These are phyloP conservation scores for Posidonia australis DNA, from an alignment of 106 monocot species.

Conservation along the genomic window DNA sequence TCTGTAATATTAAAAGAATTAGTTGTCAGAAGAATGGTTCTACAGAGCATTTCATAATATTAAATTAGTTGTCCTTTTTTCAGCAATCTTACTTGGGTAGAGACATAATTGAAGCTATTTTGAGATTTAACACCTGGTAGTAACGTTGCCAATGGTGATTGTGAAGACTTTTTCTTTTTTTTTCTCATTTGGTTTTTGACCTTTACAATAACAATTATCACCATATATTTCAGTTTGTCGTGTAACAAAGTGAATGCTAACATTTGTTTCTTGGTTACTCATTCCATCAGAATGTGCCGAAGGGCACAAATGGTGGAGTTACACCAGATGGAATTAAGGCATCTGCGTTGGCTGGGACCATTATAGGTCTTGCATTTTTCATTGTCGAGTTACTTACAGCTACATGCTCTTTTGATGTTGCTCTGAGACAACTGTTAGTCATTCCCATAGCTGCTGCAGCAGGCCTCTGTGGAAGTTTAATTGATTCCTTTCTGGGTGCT, in stretches of 20 bases:
- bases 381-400: constrained; percentile 37
- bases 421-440: constrained; percentile 45
- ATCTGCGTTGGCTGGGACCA: constrained; percentile 57
- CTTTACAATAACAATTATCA: too few species aligned
- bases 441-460: constrained; percentile 58
- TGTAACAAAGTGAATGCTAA: not conserved
- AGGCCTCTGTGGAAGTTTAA: constrained; percentile 74
- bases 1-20: too few species aligned
- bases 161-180: too few species aligned
- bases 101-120: too few species aligned
- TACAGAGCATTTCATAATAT: too few species aligned
- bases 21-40: too few species aligned
- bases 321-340: constrained; percentile 55
- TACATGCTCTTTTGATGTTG: constrained; percentile 30
- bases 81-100: too few species aligned
- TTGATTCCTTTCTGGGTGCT: constrained; percentile 85
- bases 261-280: not conserved
- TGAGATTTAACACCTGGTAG: too few species aligned
- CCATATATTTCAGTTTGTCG: not conserved
- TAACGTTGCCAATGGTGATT: too few species aligned
- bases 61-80: too few species aligned
- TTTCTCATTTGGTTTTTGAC: too few species aligned
- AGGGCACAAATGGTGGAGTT: constrained; percentile 84
- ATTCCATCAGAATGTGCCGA: constrained; percentile 49
- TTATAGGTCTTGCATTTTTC: constrained; percentile 52